A percentile compares a stretch with the other conserved stretches of the same genome.
These are phyloP conservation scores for Amaranthus hypochondriacus DNA, from an alignment of 148 eudicot genomes.

Conservation along the genomic window DNA sequence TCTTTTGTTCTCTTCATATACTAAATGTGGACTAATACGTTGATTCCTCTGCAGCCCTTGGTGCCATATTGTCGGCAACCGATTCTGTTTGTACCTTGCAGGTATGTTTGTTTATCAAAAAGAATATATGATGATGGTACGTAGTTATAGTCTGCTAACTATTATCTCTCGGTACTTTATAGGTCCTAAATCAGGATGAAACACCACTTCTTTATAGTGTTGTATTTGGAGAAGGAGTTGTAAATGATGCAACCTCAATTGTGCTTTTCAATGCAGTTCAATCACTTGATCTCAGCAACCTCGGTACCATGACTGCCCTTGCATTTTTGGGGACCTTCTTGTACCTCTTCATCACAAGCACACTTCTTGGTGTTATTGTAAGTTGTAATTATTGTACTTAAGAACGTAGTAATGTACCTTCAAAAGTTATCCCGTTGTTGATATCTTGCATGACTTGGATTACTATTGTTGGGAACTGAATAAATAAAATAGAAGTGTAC, in stretches of 20 bases:
- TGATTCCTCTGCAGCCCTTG: constrained; percentile 55
- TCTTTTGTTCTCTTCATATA: not conserved
- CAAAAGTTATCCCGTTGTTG: no score
- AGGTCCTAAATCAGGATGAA: constrained; percentile 95
- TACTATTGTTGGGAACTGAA: not conserved
- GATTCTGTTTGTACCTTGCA: constrained; percentile 96
- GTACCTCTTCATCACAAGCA: constrained; percentile 70
- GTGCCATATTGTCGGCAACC: constrained; percentile 89
- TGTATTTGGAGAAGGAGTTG: constrained; percentile 91
- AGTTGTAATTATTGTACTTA: constrained; percentile 20
- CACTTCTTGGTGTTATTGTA: constrained; percentile 67
- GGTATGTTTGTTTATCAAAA: constrained; percentile 33
- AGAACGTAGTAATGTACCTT: not conserved
- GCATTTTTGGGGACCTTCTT: constrained; percentile 67
- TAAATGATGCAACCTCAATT: constrained; percentile 93
- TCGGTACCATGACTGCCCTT: constrained; percentile 43
- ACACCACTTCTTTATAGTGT: constrained; percentile 87
- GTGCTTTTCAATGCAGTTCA: constrained; percentile 95
- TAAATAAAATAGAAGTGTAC: no score
- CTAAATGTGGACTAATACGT: constrained; percentile 5
- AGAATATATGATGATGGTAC: constrained; percentile 8
- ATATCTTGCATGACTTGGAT: not conserved
- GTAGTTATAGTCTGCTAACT: constrained; percentile 8
- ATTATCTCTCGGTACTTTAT: constrained; percentile 12
- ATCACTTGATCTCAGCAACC: constrained; percentile 53